Evolutionary conservation across 805 yeast genomes (phyloP), one percentile per base, ranked within the genome.

Genomic region (Cyberlindnera japonica): DNA sequence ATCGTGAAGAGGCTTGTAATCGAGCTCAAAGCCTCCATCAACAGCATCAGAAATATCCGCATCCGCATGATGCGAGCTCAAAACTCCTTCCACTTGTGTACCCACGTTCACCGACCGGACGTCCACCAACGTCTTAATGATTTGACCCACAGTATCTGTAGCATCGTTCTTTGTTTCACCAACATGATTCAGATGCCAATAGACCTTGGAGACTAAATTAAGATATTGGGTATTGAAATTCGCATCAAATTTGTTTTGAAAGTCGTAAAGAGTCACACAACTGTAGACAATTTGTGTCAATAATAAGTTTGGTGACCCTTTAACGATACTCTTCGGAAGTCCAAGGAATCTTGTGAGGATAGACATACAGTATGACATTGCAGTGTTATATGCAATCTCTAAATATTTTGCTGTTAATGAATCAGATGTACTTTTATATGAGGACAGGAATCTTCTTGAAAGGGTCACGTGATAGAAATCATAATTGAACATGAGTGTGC

Each of bases 111-210:
- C 39, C 37, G 49, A 17, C 25, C 38, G 34, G 31, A 48, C 52
- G 44, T 53, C 53, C 7, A 76, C 74, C 20, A 78, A 57, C 20
- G 71, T 66, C 48, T 70, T 71, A 35, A 78, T 71, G 35, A 78
- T 72, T 38, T 68, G 68, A 3, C 81, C 81, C 27, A 78, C 77
- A 5, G 79, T 75, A 41, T 74, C 79, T 0, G 81, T 76, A 3
- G 79, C 79, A 52, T 77, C 82, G 47, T 75, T 76, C 50, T 68
- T 66, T 41, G 69, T 68, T 43, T 75, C 79, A 2, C 82, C 82
- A 44, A 75, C 70, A 21, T 74, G 69, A 44, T 72, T 75, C 45
- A 78, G 56, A 47, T 74, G 78, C 82, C 82, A 78, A 45, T 77
- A 78, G 8, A 74, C 69, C 40, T 66, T 65, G 0, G 81, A 69